Base-by-base conservation (phyloP, 192 early-diverging fungal genomes). In the Coemansia erecta region DNA sequence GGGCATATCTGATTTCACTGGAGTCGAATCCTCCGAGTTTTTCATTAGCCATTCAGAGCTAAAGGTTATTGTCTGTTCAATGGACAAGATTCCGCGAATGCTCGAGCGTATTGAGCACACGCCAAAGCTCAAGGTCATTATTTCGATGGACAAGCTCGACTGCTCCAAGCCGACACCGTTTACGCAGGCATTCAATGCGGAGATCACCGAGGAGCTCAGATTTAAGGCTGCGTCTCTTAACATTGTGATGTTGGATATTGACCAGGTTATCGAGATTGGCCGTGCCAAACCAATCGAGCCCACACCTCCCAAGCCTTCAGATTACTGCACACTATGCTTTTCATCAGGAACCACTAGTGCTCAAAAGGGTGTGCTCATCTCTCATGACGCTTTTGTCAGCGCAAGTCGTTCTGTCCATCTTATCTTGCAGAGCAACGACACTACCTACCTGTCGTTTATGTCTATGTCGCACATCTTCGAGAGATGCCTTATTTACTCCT, bases 381-480 rank as follows among this genome's bases (percentile, higher is more conserved):
- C 84, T 19, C 90, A 94, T 45, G 52, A 59, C 0, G 86, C 52
- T 0, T 4, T 77, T 45, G 51, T 61, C 11, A 17, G 61, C 14
- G 53, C 61, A 0, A 44, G n/a, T 12, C 37, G 28, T 3, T 24
- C 44, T 11, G 47, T 33, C 3, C 26, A 42, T 8, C 49, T 76
- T 0, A 18, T 19, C 7, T 33, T 53, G 2, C 17, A n/a, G n/a
- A 45, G 4, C n/a, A 26, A 12, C n/a, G 35, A n/a, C 4, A 40
- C 59, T 31, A 47, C 54, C 14, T 53, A 70, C 15, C 22, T 89
- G 50, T 87, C 83, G 15, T 87, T 84, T 66, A 28, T 85, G 7
- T 90, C 94, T 8, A 65, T 98, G 15, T 84, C 89, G 8, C 93
- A 98, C 61, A 82, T 92, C 26, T 86, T 87, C 64, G 92, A 92